Evolutionary conservation across 352 stramenopile genomes (phyloP), one percentile per base, ranked within the genome.

Genomic region (Pythium oligandrum): DNA sequence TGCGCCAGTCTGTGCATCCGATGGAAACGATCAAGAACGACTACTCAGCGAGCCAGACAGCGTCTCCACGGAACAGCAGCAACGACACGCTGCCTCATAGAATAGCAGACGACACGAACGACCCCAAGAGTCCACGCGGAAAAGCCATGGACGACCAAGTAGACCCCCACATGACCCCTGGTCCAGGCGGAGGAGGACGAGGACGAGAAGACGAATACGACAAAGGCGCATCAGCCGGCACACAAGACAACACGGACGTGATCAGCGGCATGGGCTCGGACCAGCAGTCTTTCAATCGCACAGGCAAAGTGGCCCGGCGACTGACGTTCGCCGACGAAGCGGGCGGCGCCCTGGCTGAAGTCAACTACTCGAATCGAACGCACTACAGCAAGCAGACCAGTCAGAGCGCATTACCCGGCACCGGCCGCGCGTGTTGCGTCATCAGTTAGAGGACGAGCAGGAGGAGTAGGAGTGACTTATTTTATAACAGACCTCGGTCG

Each of bases 341-440:
- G 4, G 81, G 76, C 38, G 78, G 77, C 9, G 40, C 40, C 17
- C 55, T 89, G 6, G 67, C 74, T 9, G 78, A 89, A 53, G 78
- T 88, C 47, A 88, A 45, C 37, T 90, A 86, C 52, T 90, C 80
- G 8, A 83, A 73, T 59, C 61, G 78, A 57, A 88, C 76, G 48
- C 81, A 91, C 48, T 91, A 91, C 66, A 89, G 78, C 68, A 91
- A 91, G 45, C 78, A 89, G 52, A 52, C 63, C n/a, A 54, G 62
- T 9, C 61, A 64, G 1, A 62, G 76, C 6, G 37, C 55, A 1
- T 48, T 83, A 4, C 57, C 66, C 35, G 68, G 65, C 12, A 9
- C 61, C 4, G 51, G 54, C 3, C 66, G 66, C 36, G 68, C 44
- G 3, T 85, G 74, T 51, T 85, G 74, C 48, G 52, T 66, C 36